Conservation (phyloP, 2,329 filamentous ascomycete genomes). For the Botrytis pseudocinerea region DNA sequence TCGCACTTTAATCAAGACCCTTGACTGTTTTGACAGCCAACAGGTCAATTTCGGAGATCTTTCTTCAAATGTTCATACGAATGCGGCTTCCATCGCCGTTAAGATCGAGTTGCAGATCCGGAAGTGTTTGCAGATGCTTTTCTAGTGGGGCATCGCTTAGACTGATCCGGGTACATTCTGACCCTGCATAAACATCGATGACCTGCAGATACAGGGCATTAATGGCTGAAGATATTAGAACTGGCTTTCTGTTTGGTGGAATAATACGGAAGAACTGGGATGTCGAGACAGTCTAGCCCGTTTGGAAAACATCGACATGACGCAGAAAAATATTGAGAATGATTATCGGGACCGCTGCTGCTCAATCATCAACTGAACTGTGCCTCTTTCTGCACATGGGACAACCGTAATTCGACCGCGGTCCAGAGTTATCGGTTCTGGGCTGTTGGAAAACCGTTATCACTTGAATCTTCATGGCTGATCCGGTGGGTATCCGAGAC, state of each 20-base stretch:
- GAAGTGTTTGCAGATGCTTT: neutral
- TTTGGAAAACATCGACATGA: neutral
- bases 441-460: neutral
- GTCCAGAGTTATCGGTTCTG: neutral
- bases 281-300: neutral
- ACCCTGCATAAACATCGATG: neutral
- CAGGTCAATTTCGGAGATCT: neutral
- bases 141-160: constrained; percentile 1
- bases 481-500: neutral
- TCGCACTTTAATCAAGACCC: neutral
- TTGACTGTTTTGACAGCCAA: neutral
- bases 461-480: neutral
- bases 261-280: neutral
- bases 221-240: neutral
- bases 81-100: constrained; percentile 6
- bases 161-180: neutral
- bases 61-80: neutral
- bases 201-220: neutral
- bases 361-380: neutral
- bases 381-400: neutral
- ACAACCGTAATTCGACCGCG: neutral
- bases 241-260: neutral
- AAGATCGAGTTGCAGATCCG: neutral
- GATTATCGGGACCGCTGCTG: neutral
- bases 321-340: neutral